These are phyloP conservation scores for Oehlia diaphana DNA, from an alignment of 192 early-diverging fungal genomes.

Conservation along the genomic window DNA sequence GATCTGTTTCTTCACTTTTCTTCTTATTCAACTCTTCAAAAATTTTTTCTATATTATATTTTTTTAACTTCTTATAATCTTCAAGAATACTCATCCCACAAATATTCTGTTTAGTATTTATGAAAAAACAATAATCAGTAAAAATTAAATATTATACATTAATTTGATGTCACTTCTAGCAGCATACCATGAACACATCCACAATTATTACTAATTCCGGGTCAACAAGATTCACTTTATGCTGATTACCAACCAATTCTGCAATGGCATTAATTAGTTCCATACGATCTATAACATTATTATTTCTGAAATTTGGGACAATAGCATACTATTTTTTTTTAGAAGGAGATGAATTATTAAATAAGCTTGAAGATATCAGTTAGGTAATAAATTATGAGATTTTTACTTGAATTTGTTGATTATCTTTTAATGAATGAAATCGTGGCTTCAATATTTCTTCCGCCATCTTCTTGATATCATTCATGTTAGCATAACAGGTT, in stretches of 20 bases:
- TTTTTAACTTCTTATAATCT: slow-evolving; percentile 55
- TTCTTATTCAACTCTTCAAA: slow-evolving; percentile 39
- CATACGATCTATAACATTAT: slow-evolving; percentile 51
- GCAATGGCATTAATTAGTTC: slow-evolving; percentile 51
- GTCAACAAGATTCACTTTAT: slow-evolving; percentile 54
- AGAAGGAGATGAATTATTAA: background rate
- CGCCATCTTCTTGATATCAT: slow-evolving; percentile 48
- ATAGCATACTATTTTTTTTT: slow-evolving; percentile 49
- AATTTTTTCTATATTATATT: slow-evolving; percentile 59
- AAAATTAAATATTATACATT: background rate
- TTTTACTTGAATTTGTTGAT: slow-evolving; percentile 22
- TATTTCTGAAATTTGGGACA: slow-evolving; percentile 59
- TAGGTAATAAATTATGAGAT: background rate
- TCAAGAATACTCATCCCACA: slow-evolving; percentile 59
- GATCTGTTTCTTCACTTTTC: background rate
- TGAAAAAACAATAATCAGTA: background rate
- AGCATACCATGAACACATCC: slow-evolving; percentile 55
- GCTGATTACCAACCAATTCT: slow-evolving; percentile 46
- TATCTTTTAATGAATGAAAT: slow-evolving; percentile 43
- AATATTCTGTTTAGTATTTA: slow-evolving; percentile 40
- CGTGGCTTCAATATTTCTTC: slow-evolving; percentile 42
- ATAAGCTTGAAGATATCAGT: background rate
- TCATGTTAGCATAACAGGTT: slow-evolving; percentile 50
- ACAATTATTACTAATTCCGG: slow-evolving; percentile 56
- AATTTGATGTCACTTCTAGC: background rate